These are phyloP conservation scores for Skeletonema tropicum DNA, from an alignment of 108 stramenopile species.

Conservation along the genomic window DNA sequence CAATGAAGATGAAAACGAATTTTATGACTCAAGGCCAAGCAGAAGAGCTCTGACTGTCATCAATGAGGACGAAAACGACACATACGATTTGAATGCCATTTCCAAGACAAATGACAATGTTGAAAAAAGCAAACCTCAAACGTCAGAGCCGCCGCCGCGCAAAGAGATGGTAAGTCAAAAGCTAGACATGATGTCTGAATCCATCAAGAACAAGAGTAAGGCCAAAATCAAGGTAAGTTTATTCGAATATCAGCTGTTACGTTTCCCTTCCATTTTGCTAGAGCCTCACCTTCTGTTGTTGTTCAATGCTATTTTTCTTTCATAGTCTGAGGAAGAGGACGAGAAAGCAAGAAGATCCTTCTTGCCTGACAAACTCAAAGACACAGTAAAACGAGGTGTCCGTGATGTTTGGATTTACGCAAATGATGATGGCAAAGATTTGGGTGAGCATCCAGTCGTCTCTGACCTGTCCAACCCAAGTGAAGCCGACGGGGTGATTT, in stretches of 20 bases:
- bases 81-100: neutral
- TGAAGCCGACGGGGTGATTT: conserved; percentile 27
- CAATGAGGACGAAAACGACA: neutral
- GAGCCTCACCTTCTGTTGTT: neutral
- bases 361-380: conserved; percentile 28
- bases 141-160: neutral
- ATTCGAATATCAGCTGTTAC: neutral
- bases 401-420: conserved; percentile 25
- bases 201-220: neutral
- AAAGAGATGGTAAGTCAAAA: neutral
- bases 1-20: neutral
- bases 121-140: neutral
- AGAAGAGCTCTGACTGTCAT: neutral
- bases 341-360: neutral
- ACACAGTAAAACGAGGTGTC: conserved; percentile 13
- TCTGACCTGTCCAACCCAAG: conserved; percentile 44
- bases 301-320: neutral
- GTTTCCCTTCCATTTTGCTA: neutral
- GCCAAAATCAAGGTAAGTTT: neutral
- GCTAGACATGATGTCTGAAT: neutral
- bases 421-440: conserved; percentile 13
- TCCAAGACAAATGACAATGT: neutral
- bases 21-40: neutral
- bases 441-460: neutral
- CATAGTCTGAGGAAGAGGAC: conserved; percentile 1